Conservation (phyloP, 2,329 filamentous ascomycete genomes). For the Fusarium lateritium region DNA sequence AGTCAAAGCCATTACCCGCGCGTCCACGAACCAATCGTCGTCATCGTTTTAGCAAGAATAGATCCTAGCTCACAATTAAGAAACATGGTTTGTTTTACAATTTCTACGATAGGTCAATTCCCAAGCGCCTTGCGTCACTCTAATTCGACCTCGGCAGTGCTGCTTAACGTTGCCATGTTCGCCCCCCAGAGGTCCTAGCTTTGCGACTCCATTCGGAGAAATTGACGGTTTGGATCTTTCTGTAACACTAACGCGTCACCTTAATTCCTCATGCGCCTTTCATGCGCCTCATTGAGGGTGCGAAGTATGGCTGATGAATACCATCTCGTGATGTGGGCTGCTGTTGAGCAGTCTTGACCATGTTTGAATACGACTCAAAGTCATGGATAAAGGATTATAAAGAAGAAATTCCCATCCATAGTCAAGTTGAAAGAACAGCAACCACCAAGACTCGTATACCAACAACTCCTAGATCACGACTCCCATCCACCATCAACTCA, state of each 20-base stretch:
- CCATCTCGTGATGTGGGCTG: constrained; percentile 19
- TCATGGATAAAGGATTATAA: not conserved
- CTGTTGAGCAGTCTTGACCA: not conserved
- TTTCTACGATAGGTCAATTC: constrained; percentile 13
- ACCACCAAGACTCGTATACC: not conserved
- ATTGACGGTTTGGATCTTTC: not conserved
- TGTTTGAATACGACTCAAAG: not conserved
- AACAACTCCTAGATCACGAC: not conserved
- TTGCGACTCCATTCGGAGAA: constrained; percentile 1
- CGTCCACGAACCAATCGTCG: constrained; percentile 15
- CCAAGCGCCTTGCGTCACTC: not conserved
- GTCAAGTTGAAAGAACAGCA: not conserved
- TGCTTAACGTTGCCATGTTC: constrained; percentile 16
- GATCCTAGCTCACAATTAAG: not conserved
- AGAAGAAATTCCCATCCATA: not conserved
- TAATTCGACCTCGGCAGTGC: constrained; percentile 15
- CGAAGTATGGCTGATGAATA: not conserved
- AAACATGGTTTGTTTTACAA: constrained; percentile 5
- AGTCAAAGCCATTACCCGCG: not conserved
- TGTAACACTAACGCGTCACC: constrained; percentile 22
- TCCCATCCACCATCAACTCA: not conserved
- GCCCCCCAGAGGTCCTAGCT: constrained; percentile 13
- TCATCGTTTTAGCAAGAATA: not conserved
- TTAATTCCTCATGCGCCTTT: constrained; percentile 6
- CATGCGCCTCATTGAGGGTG: constrained; percentile 9